Conservation (phyloP, 495 filamentous ascomycete species). For the Pyronema domesticum region DNA sequence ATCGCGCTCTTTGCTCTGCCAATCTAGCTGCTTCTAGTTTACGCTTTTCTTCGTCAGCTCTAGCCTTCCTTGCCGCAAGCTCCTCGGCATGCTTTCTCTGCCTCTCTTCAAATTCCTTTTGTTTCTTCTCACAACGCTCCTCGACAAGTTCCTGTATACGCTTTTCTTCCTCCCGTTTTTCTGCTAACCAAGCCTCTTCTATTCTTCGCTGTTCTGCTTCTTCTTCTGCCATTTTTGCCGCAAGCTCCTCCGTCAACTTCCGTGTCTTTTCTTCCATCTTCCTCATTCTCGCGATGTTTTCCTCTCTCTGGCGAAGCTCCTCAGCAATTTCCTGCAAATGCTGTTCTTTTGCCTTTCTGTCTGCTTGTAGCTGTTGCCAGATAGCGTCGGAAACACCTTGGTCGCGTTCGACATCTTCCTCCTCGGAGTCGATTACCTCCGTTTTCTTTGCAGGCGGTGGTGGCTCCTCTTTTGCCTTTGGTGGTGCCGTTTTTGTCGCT, state of each 20-base stretch:
- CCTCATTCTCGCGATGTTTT: too few relatives aligned
- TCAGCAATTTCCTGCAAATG: too few relatives aligned
- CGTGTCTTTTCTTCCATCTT: too few relatives aligned
- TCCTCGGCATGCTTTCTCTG: not conserved
- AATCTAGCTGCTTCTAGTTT: not conserved
- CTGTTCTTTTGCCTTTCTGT: not conserved
- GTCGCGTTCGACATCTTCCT: not conserved
- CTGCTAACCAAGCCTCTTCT: not conserved
- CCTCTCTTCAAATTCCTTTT: not conserved
- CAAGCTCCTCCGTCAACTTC: too few relatives aligned
- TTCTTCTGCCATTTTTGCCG: not conserved
- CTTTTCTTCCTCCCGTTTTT: slow-evolving; percentile 1
- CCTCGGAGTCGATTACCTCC: not conserved
- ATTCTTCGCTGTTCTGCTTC: not conserved
- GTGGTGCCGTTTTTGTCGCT: not conserved
- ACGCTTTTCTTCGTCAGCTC: not conserved
- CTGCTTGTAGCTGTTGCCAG: not conserved
- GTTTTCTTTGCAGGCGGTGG: not conserved
- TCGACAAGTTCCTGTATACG: not conserved
- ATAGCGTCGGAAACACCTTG: not conserved
- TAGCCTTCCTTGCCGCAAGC: not conserved
- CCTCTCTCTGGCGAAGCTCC: not conserved
- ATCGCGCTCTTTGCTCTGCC: not conserved
- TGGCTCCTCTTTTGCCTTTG: not conserved
- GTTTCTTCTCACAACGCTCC: not conserved